Evolutionary conservation across 129 eudicot genomes (phyloP), one percentile per base, ranked within the genome.

Genomic region (Ambrosia artemisiifolia): DNA sequence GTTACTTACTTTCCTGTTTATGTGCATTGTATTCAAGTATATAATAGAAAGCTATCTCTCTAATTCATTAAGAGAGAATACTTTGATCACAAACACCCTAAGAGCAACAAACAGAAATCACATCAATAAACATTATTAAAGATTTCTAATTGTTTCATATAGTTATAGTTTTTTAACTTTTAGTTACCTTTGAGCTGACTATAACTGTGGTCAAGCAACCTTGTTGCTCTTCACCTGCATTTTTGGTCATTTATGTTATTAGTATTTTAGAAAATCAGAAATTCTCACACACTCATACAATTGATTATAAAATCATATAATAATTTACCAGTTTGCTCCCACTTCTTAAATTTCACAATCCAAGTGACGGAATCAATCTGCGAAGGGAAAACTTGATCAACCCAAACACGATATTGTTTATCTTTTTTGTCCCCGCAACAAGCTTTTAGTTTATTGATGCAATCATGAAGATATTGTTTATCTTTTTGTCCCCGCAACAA

Each of bases 311-410:
- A 49, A 51, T 7, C 30, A 18, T 51, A 51, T 16, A 30, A 48
- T 63, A 53, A 47, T 84, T 86, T 77, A 88, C 98, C 98, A 16
- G 83, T 83, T 80, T 78, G 85, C 70, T 93, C 98, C 96, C 96
- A 93, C 70, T 93, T 93, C 87, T 87, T 86, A 70, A 85, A 87
- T 78, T 80, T 93, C 79, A 93, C 88, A 16, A 89, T 67, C 98
- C 95, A 93, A 6, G 86, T 73, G 73, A 87, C 84, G 13, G 88
- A 77, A 71, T 86, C 91, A 68, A 87, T 72, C 76, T 82, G 85
- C 47, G 70, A 42, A 8, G 92, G 88, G 49, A 89, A 80, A 56
- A 93, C 92, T 73, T 90, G 98, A 80, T 93, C 98, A 57, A 89
- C 92, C 98, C 98, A 93, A 71, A 89, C 87, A 5, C 87, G 85